phyloP scores from a whole-genome alignment of 441 rosid species.

The Erysimum cheiri region DNA sequence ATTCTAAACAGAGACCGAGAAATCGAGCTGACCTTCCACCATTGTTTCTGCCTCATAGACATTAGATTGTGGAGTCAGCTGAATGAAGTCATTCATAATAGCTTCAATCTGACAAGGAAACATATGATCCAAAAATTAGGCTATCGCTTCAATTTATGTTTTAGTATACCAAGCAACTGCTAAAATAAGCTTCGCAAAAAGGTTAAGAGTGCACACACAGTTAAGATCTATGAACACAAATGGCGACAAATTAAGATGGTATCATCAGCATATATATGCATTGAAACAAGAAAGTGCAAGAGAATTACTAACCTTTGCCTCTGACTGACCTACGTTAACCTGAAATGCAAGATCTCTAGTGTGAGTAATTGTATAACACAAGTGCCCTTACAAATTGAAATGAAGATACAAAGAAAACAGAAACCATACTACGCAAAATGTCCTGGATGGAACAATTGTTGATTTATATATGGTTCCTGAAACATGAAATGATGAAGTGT shows the following conservation, averaged over 20 bases:
- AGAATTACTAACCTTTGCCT: constrained; percentile 79
- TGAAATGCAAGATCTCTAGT: constrained; percentile 43
- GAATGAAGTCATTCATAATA: constrained; percentile 90
- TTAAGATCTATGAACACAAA: constrained; percentile 19
- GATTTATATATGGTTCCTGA: constrained; percentile 95
- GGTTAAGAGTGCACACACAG: background rate
- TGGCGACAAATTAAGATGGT: constrained; percentile 15
- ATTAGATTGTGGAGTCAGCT: constrained; percentile 81
- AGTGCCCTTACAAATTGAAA: background rate
- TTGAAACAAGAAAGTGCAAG: constrained; percentile 15
- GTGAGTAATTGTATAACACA: constrained; percentile 20
- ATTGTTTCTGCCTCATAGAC: constrained; percentile 91
- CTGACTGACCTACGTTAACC: constrained; percentile 94
- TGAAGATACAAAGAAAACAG: constrained; percentile 34
- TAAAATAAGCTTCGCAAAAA: background rate
- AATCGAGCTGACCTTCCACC: constrained; percentile 80
- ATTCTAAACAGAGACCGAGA: background rate
- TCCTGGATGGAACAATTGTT: constrained; percentile 84
- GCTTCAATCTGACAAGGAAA: constrained; percentile 75
- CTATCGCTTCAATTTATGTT: background rate
- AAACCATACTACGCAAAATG: constrained; percentile 82
- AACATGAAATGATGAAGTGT: constrained; percentile 44
- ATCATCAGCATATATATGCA: background rate
- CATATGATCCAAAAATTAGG: constrained; percentile 30
- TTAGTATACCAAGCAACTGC: constrained; percentile 15